phyloP scores from a whole-genome alignment of 352 stramenopile species.

The Aphanomyces cochlioides region DNA sequence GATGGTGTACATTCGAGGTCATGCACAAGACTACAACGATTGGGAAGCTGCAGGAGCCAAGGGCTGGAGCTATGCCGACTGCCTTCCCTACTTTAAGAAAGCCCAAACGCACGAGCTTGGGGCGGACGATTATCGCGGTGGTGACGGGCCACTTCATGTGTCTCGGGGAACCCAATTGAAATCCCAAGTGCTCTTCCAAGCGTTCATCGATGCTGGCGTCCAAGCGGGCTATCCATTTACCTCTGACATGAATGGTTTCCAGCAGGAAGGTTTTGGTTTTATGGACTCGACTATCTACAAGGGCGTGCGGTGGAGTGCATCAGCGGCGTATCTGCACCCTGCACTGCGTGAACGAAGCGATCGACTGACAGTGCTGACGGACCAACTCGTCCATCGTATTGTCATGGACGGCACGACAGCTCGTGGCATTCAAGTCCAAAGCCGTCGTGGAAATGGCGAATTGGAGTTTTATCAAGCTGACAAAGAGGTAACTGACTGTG shows the following conservation, averaged over 20 bases:
- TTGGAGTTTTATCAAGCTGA: constrained; percentile 44
- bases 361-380: constrained; percentile 73
- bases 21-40: constrained; percentile 85
- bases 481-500: constrained; percentile 52
- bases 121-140: constrained; percentile 72
- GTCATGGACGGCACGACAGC: constrained; percentile 78
- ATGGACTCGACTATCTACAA: constrained; percentile 87
- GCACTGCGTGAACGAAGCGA: constrained; percentile 44
- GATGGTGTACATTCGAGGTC: constrained; percentile 89
- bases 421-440: constrained; percentile 65
- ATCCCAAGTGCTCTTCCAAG: constrained; percentile 81
- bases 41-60: constrained; percentile 66
- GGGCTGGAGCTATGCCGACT: constrained; percentile 85
- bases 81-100: constrained; percentile 85
- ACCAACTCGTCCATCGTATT: constrained; percentile 82
- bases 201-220: constrained; percentile 84
- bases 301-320: constrained; percentile 73
- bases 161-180: constrained; percentile 65
- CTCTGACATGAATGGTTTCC: constrained; percentile 87
- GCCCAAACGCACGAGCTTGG: constrained; percentile 76
- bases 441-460: constrained; percentile 53
- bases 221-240: constrained; percentile 84
- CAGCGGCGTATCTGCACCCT: constrained; percentile 71
- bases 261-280: constrained; percentile 87
- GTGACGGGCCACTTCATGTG: constrained; percentile 76